These are phyloP conservation scores for Sugiyamaella chiloensis DNA, from an alignment of 805 yeast species.

Conservation along the genomic window DNA sequence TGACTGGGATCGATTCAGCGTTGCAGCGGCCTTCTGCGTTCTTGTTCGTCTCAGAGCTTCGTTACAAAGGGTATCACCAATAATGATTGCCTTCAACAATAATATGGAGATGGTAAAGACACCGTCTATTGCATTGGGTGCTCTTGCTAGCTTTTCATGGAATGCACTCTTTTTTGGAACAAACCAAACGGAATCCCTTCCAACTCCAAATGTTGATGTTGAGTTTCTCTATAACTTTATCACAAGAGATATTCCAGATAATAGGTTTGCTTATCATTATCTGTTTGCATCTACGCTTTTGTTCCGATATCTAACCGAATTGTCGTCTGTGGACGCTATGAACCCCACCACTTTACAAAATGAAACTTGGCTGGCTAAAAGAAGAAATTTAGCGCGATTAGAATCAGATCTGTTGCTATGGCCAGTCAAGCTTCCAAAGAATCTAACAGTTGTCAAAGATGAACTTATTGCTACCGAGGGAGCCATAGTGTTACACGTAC, in stretches of 20 bases:
- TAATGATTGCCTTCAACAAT: slow-evolving; percentile 3
- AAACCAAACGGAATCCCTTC: not conserved
- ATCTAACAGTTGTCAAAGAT: slow-evolving; percentile 20
- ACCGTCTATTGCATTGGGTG: slow-evolving; percentile 7
- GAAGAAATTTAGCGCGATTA: slow-evolving; percentile 7
- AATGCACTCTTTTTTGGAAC: slow-evolving; percentile 7
- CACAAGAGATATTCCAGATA: slow-evolving; percentile 8
- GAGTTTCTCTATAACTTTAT: not conserved
- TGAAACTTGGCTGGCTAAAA: slow-evolving; percentile 6
- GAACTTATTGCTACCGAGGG: slow-evolving; percentile 20
- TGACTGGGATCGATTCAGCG: slow-evolving; percentile 10
- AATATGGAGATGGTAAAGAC: not conserved
- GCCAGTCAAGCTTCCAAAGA: slow-evolving; percentile 20
- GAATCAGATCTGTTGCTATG: slow-evolving; percentile 20
- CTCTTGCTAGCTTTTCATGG: slow-evolving; percentile 13
- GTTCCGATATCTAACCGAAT: slow-evolving; percentile 4
- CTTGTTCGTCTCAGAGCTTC: slow-evolving; percentile 6
- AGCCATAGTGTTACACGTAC: slow-evolving; percentile 18
- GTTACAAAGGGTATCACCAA: not conserved
- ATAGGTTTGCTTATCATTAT: slow-evolving; percentile 16
- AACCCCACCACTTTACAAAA: not conserved
- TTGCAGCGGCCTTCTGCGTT: slow-evolving; percentile 11
- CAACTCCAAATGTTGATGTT: slow-evolving; percentile 5
- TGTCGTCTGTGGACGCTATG: not conserved
- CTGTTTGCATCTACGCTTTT: slow-evolving; percentile 14